Percentiles rank a stretch among this genome's conserved stretches.
phyloP scores from a whole-genome alignment of 306 rosid species.

The Coriaria nepalensis region DNA sequence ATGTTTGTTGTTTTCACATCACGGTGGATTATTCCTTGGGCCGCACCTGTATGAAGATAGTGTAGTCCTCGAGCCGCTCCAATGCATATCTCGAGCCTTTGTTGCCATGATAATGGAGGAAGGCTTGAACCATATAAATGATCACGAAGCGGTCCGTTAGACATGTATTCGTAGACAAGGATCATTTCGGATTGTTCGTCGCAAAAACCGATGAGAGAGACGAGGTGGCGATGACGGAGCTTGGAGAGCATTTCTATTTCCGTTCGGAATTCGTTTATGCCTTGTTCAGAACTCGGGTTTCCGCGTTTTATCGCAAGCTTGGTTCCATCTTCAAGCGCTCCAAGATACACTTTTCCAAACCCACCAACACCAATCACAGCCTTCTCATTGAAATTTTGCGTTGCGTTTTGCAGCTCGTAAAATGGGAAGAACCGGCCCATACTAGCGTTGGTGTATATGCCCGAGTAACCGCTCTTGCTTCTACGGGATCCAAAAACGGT shows the following conservation, averaged over 20 bases:
- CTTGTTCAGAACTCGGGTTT: conserved; percentile 53
- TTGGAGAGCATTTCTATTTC: conserved; percentile 73
- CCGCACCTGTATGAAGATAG: conserved; percentile 84
- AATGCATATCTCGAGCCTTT: conserved; percentile 69
- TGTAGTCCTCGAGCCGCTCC: conserved; percentile 82
- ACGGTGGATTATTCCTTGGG: conserved; percentile 64
- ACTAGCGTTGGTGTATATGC: conserved; percentile 20
- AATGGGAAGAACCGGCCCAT: conserved; percentile 38
- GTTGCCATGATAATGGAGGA: conserved; percentile 59
- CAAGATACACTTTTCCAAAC: conserved; percentile 71
- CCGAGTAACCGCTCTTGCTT: conserved; percentile 34
- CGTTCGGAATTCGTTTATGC: conserved; percentile 66
- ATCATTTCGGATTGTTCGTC: conserved; percentile 77
- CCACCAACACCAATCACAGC: conserved; percentile 77
- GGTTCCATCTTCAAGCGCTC: conserved; percentile 53
- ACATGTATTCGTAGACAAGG: conserved; percentile 76
- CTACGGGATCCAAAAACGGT: conserved; percentile 27
- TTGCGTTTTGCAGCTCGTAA: conserved; percentile 39
- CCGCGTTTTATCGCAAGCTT: conserved; percentile 69
- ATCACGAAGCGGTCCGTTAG: conserved; percentile 69
- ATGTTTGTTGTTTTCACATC: conserved; percentile 86
- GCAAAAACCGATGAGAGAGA: conserved; percentile 65
- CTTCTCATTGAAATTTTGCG: conserved; percentile 48
- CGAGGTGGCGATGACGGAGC: conserved; percentile 80
- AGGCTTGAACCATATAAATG: conserved; percentile 46